These are phyloP conservation scores for Talaromyces sp. DNA, from an alignment of 2,329 filamentous ascomycete species.

Conservation along the genomic window DNA sequence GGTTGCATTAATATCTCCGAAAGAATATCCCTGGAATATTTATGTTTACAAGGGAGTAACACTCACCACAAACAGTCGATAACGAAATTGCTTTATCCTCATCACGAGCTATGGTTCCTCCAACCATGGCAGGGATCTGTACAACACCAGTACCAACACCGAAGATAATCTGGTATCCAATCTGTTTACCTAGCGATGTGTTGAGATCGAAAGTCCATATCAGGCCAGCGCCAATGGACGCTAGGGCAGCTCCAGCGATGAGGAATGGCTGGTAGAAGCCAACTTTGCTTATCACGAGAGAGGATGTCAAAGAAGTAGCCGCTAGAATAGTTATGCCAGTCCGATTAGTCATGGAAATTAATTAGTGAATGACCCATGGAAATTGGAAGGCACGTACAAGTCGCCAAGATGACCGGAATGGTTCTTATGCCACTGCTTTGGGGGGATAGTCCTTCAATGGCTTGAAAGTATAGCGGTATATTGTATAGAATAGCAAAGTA, in stretches of 20 bases:
- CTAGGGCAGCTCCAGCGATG: constrained; percentile 22
- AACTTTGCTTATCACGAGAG: constrained; percentile 19
- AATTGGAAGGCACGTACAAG: no score
- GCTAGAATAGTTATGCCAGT: neutral
- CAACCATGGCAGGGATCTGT: neutral
- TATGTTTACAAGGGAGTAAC: no score
- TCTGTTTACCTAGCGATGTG: constrained; percentile 18
- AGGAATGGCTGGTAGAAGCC: constrained; percentile 26
- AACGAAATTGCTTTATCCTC: no score
- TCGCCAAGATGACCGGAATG: constrained; percentile 4
- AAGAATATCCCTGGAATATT: no score
- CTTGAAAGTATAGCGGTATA: constrained; percentile 13
- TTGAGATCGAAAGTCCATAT: constrained; percentile 28
- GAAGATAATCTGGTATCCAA: constrained; percentile 21
- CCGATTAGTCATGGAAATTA: no score
- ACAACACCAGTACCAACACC: neutral
- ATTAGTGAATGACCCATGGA: no score
- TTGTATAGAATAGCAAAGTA: constrained; percentile 33
- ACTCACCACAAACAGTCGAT: no score
- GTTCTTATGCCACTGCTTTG: neutral
- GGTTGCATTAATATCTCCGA: no score
- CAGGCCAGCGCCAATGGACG: constrained; percentile 26
- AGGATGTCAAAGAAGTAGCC: neutral
- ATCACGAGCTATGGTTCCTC: no score
- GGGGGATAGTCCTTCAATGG: neutral